Base-by-base conservation (phyloP, 1,139 yeast genomes). In the Taiozyma sp. region DNA sequence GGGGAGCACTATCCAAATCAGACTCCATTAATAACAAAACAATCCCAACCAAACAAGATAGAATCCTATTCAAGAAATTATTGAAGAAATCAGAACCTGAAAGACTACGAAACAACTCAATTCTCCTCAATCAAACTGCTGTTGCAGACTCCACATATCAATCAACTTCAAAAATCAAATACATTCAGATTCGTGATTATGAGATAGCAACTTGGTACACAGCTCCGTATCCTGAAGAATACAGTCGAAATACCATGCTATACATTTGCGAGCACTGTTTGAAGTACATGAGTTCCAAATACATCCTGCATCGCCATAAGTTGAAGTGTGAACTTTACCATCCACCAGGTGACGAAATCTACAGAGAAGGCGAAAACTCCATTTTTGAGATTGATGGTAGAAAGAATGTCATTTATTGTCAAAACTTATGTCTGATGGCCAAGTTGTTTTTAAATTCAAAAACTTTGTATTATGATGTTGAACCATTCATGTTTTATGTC, bases 361-460 rank as follows among this genome's bases (percentile, higher is more conserved):
- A 93, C 64, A 75, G 96, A 43, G 88, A 85, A 56, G 75, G 76
- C 2, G 71, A 72, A 19, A 71, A 85, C 6, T 81, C 95, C 14
- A 73, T 93, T 19, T 93, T 93, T 81, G 98, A 93, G 67, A 85
- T 93, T 22, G 98, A 93, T 65, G 99, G 99, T 0, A 74, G 95
- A 44, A 87, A 86, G 57, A 84, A 87, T 60, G 83, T 86, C 29
- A 73, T 76, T 60, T 93, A 87, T 66, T 91, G 98, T 67, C 96
- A 90, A 64, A 90, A 89, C 64, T 69, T 93, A 50, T 93, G 99
- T 70, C 73, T 93, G 45, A 68, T 93, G 56, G 96, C 98, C 2
- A 93, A 93, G 65, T 71, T 91, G 53, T 93, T 91, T 61, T 74
- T 93, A 47, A 90, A 90, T 67, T 88, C 97, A 9, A 93, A 93